phyloP scores from a whole-genome alignment of 2,329 filamentous ascomycete species.

The Fusarium sulawesiense region DNA sequence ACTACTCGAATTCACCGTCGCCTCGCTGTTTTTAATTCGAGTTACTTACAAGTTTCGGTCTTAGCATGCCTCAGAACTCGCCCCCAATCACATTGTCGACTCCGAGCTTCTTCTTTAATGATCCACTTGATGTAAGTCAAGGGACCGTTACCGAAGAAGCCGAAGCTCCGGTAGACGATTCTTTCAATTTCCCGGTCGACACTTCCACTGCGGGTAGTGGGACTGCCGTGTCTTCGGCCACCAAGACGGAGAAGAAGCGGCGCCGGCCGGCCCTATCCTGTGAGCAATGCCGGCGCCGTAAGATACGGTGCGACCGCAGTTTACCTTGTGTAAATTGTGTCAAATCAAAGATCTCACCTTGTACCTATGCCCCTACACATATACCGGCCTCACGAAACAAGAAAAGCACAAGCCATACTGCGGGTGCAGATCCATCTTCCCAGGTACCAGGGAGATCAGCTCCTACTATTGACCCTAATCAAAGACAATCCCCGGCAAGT shows the following conservation, averaged over 20 bases:
- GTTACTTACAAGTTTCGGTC: neutral
- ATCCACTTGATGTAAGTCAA: slow-evolving; percentile 20
- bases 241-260: slow-evolving; percentile 51
- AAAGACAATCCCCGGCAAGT: slow-evolving; percentile 7
- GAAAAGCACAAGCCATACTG: slow-evolving; percentile 23
- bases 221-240: slow-evolving; percentile 13
- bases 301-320: slow-evolving; percentile 70
- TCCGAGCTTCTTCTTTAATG: slow-evolving; percentile 34
- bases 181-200: slow-evolving; percentile 2
- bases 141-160: neutral
- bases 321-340: slow-evolving; percentile 69
- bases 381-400: slow-evolving; percentile 46
- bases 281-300: slow-evolving; percentile 67
- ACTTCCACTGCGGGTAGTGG: slow-evolving; percentile 3
- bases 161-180: slow-evolving; percentile 1
- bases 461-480: slow-evolving; percentile 10
- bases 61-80: slow-evolving; percentile 18
- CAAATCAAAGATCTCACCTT: slow-evolving; percentile 65
- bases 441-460: slow-evolving; percentile 39
- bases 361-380: slow-evolving; percentile 61
- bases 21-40: slow-evolving; percentile 12
- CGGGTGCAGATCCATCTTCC: slow-evolving; percentile 10
- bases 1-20: slow-evolving; percentile 19
- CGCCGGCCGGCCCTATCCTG: slow-evolving; percentile 62
- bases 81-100: slow-evolving; percentile 21